Evolutionary conservation across 1,139 yeast species (phyloP), one percentile per base, ranked within the genome.

Genomic region (Hansenula lynferdii): DNA sequence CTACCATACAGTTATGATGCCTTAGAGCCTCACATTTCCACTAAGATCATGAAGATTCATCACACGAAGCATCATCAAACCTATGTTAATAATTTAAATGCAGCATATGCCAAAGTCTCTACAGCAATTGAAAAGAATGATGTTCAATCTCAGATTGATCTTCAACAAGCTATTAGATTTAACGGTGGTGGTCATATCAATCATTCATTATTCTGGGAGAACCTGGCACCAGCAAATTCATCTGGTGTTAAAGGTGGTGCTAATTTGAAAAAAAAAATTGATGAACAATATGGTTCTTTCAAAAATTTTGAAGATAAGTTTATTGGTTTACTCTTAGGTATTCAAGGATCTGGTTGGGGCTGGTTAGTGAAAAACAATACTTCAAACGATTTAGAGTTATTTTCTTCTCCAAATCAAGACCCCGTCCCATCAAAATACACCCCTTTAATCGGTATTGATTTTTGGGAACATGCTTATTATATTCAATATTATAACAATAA

Each of bases 301-400:
- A 95, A 86, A 50, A 73, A 72, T 45, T 72, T 90, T 65, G 77
- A 80, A 51, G 57, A 64, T 32, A 56, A 75, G 47, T 77, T 90
- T 57, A 87, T 86, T 60, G 66, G 77, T 38, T 80, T 83, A 61
- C 72, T 89, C 57, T 94, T 96, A 21, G 92, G 94, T 35, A 75
- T 89, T 54, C 97, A 89, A 67, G 97, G 97, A 51, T 85, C 96
- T n/a, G 97, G 97, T 24, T 89, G 97, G 97, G 95, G 95, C 26
- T 89, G 92, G 71, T 70, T 89, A 50, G 95, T 83, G 51, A 85
- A 85, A 75, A 84, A 86, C 70, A 71, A 76, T 61, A 82, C 75
- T 48, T 82, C 81, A 53, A 89, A 87, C 47, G 60, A 61, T 12
- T 62, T 89, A 55, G 95, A 85, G 49, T 82, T 89, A 39, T 83